Percentiles rank a stretch among this genome's conserved stretches.
Conservation (phyloP, 805 yeast genomes). For the Starmerella sp. region DNA sequence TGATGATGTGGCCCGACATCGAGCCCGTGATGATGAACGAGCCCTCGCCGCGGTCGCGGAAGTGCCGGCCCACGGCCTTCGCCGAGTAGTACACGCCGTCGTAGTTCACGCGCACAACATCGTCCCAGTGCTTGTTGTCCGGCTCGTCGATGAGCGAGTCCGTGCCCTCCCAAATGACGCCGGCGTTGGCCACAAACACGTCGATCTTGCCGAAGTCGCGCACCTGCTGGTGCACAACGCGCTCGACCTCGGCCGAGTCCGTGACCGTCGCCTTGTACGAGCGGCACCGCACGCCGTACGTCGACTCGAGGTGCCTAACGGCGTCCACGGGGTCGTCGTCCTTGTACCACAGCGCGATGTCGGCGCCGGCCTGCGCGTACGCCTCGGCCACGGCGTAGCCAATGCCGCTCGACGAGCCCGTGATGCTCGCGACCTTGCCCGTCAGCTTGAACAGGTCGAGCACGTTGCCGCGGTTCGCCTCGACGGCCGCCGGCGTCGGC, state of each 20-base stretch:
- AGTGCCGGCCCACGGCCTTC: constrained; percentile 59
- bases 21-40: constrained; percentile 78
- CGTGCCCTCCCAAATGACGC: constrained; percentile 69
- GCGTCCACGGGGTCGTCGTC: constrained; percentile 51
- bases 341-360: constrained; percentile 59
- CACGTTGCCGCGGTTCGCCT: constrained; percentile 15
- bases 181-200: constrained; percentile 82
- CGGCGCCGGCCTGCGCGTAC: constrained; percentile 80
- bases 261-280: constrained; percentile 55
- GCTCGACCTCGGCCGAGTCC: constrained; percentile 40
- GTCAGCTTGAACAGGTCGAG: constrained; percentile 24
- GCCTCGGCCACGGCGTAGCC: constrained; percentile 77
- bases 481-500: constrained; percentile 18
- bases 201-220: constrained; percentile 72
- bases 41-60: constrained; percentile 66
- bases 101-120: constrained; percentile 61
- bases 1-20: constrained; percentile 79
- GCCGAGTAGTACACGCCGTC: constrained; percentile 77
- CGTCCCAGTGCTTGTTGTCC: constrained; percentile 53
- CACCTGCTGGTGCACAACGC: constrained; percentile 40
- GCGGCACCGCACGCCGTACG: constrained; percentile 48
- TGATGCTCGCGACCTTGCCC: constrained; percentile 73
- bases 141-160: constrained; percentile 40
- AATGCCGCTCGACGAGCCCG: constrained; percentile 80
- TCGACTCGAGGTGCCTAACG: constrained; percentile 44